Evolutionary conservation across 306 rosid species (phyloP).

Genomic region (Cucurbita maxima): DNA sequence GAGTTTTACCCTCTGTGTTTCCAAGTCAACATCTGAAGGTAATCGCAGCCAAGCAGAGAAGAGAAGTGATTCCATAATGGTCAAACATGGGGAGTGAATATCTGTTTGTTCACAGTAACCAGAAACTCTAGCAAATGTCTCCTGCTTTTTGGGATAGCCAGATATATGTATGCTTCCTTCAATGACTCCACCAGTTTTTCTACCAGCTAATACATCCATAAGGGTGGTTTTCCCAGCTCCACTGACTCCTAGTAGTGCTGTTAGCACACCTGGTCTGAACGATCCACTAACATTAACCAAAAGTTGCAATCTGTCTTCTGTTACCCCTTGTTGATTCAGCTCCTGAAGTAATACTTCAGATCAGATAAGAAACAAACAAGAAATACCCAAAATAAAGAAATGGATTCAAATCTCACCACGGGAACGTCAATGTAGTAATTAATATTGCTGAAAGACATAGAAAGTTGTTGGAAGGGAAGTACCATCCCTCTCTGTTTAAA

Average conservation of each 20-base stretch:
- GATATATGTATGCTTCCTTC: conserved; percentile 70
- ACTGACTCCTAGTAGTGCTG: conserved; percentile 92
- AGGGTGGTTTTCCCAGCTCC: conserved; percentile 98
- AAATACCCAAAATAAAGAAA: conserved; percentile 5
- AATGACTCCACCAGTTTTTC: conserved; percentile 81
- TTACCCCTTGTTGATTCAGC: conserved; percentile 81
- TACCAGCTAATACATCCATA: conserved; percentile 94
- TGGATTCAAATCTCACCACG: conserved; percentile 37
- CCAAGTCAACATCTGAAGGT: conserved; percentile 65
- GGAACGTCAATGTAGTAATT: conserved; percentile 91
- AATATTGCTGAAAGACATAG: conserved; percentile 84
- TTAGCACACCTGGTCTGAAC: conserved; percentile 83
- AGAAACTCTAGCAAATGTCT: conserved; percentile 87
- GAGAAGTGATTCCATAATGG: conserved; percentile 72
- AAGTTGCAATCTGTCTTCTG: conserved; percentile 68
- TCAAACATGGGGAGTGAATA: conserved; percentile 89
- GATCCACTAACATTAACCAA: conserved; percentile 76
- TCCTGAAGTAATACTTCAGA: conserved; percentile 47
- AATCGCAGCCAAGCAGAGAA: conserved; percentile 95
- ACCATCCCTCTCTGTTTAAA: conserved; percentile 92
- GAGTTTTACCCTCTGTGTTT: conserved; percentile 53
- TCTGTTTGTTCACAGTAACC: conserved; percentile 98
- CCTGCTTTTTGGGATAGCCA: conserved; percentile 86
- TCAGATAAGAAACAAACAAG: conserved; percentile 19
- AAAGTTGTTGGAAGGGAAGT: conserved; percentile 93